Evolutionary conservation across 2,329 filamentous ascomycete species (phyloP).

Genomic region (Thelonectria olida): DNA sequence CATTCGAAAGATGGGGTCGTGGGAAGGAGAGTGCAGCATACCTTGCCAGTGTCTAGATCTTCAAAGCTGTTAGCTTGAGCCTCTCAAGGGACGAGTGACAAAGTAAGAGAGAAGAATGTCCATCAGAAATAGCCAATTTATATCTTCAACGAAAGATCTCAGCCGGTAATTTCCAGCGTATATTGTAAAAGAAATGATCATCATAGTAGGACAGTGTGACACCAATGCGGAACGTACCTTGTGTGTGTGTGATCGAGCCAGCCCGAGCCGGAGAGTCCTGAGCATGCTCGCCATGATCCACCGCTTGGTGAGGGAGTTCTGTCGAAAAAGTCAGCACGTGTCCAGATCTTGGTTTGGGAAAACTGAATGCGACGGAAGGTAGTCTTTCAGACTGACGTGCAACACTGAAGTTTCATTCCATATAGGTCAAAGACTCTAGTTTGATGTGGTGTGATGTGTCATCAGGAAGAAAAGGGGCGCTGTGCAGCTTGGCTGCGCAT

Average conservation of each 20-base stretch:
- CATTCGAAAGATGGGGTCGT: conserved; percentile 55
- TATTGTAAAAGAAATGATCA: conserved; percentile 75
- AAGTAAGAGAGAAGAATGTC: conserved; percentile 22
- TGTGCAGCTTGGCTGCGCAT: conserved; percentile 23
- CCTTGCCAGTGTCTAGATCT: conserved; percentile 43
- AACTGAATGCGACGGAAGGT: conserved; percentile 29
- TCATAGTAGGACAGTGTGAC: conserved; percentile 40
- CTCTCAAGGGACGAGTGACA: conserved; percentile 17
- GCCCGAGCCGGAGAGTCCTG: conserved; percentile 4
- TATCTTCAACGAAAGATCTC: conserved; percentile 81
- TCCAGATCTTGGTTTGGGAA: conserved; percentile 18
- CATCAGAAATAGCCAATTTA: conserved; percentile 88
- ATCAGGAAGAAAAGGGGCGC: conserved; percentile 65
- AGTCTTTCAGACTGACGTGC: conserved; percentile 89
- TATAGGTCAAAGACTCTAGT: conserved; percentile 97
- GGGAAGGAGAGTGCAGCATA: conserved; percentile 38
- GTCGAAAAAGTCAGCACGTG: conserved; percentile 39
- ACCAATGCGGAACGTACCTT: conserved; percentile 42
- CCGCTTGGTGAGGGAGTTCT: conserved; percentile 40
- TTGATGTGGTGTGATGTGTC: conserved; percentile 86
- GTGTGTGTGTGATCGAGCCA: conserved; percentile 23
- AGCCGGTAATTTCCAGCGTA: conserved; percentile 97
- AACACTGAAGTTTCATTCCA: conserved; percentile 81
- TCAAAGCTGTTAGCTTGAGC: conserved; percentile 44
- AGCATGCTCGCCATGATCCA: conserved; percentile 38